Percentiles rank a stretch among this genome's conserved stretches.
These are phyloP conservation scores for Boletus sp. DNA, from an alignment of 768 basidiomycete species.

Conservation along the genomic window DNA sequence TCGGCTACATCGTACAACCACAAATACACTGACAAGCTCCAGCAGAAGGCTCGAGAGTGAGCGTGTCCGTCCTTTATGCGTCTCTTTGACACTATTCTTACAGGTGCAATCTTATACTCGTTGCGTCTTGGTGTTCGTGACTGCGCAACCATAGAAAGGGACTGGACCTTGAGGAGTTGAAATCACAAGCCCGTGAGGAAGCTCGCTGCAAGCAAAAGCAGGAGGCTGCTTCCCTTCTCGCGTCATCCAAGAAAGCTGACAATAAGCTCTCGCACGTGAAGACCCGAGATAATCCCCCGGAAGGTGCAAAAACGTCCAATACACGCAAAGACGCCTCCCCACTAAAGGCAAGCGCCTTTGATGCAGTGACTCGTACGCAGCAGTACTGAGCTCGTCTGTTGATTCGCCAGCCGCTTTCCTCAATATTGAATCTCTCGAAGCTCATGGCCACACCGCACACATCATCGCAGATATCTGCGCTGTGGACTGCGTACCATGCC, in stretches of 20 bases:
- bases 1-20: slow-evolving; percentile 29
- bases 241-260: slow-evolving; percentile 14
- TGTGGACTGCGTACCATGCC: slow-evolving; percentile 90
- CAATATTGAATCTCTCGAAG: slow-evolving; percentile 73
- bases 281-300: background rate
- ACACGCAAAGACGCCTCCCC: slow-evolving; percentile 64
- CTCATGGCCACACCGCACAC: slow-evolving; percentile 68
- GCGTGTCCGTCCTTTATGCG: slow-evolving; percentile 22
- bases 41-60: slow-evolving; percentile 62
- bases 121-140: slow-evolving; percentile 3
- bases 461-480: slow-evolving; percentile 64
- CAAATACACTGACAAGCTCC: slow-evolving; percentile 71
- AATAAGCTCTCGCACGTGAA: slow-evolving; percentile 4
- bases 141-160: slow-evolving; percentile 38
- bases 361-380: background rate
- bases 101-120: slow-evolving; percentile 12
- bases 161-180: slow-evolving; percentile 38
- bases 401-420: slow-evolving; percentile 63
- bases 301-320: slow-evolving; percentile 7
- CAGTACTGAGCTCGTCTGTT: background rate
- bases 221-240: slow-evolving; percentile 15
- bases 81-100: slow-evolving; percentile 13
- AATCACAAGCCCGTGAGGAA: slow-evolving; percentile 24
- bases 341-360: slow-evolving; percentile 46
- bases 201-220: slow-evolving; percentile 32